These are phyloP conservation scores for Coemansia sp. DNA, from an alignment of 192 early-diverging fungal species.

Conservation along the genomic window DNA sequence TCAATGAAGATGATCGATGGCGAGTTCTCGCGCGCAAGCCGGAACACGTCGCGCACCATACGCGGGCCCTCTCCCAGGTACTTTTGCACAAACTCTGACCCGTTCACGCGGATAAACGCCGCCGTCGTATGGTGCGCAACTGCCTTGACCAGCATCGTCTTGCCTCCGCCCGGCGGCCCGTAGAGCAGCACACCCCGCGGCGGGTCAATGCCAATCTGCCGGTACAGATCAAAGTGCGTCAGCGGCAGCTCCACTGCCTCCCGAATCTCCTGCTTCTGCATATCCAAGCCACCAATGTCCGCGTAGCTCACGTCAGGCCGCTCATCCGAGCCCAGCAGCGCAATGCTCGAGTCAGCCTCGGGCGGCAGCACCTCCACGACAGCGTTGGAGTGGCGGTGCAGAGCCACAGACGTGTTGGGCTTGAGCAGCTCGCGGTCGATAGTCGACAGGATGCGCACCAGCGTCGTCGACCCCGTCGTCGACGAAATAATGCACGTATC, in stretches of 20 bases:
- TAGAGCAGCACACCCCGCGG: conserved; percentile 97
- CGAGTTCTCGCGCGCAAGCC: conserved; percentile 93
- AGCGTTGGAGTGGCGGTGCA: conserved; percentile 96
- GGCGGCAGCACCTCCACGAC: conserved; percentile 96
- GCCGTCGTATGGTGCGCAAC: conserved; percentile 98
- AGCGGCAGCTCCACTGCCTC: conserved; percentile 97
- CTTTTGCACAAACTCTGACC: conserved; percentile 99
- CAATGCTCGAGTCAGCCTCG: conserved; percentile 88
- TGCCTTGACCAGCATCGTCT: conserved; percentile 98
- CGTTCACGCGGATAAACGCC: conserved; percentile 92
- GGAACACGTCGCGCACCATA: conserved; percentile 97
- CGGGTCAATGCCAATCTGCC: conserved; percentile 98
- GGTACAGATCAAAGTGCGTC: conserved; percentile 96
- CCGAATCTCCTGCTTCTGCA: conserved; percentile 87
- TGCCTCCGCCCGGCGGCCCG: conserved; percentile 97
- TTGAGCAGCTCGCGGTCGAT: conserved; percentile 97
- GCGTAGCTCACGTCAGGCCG: conserved; percentile 75
- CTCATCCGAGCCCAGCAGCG: conserved; percentile 74
- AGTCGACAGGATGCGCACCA: conserved; percentile 92
- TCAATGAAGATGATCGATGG: conserved; percentile 98
- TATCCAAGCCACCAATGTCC: conserved; percentile 82
- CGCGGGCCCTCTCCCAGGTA: conserved; percentile 97
- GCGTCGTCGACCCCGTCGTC: conserved; percentile 85
- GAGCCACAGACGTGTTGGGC: conserved; percentile 85
- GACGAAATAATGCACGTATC: conserved; percentile 93